Evolutionary conservation across 2,329 filamentous ascomycete genomes (phyloP).

Genomic region (Pseudofabraea citricarpa): DNA sequence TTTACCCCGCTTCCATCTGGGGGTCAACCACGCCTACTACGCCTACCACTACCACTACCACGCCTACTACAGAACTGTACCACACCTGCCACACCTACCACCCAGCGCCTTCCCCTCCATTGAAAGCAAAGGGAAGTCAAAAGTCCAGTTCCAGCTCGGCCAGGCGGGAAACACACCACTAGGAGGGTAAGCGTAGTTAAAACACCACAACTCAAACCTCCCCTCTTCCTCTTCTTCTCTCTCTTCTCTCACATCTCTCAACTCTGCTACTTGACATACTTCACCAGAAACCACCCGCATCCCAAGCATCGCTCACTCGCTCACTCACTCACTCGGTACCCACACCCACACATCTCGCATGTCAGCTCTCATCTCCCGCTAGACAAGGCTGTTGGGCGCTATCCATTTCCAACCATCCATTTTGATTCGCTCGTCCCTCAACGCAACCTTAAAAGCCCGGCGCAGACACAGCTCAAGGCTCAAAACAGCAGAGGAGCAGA

Average conservation of each 20-base stretch:
- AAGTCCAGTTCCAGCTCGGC: too few species aligned
- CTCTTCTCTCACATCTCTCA: background rate
- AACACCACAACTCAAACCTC: too few species aligned
- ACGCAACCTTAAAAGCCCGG: background rate
- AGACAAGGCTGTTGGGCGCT: slow-evolving; percentile 2
- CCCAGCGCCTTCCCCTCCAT: too few species aligned
- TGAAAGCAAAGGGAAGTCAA: too few species aligned
- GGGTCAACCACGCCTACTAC: too few species aligned
- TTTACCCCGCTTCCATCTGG: too few species aligned
- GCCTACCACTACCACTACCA: too few species aligned
- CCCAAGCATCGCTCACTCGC: background rate
- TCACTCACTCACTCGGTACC: background rate
- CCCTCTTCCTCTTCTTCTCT: background rate
- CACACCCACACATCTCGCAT: background rate
- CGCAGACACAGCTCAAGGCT: background rate
- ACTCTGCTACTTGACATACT: too few species aligned
- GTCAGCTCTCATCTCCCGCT: background rate
- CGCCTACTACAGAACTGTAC: too few species aligned
- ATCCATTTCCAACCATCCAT: background rate
- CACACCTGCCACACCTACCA: too few species aligned
- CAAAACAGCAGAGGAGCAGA: background rate
- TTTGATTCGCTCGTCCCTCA: slow-evolving; percentile 1
- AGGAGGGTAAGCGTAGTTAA: too few species aligned
- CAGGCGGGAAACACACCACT: too few species aligned
- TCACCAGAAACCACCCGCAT: background rate